A percentile compares a stretch with the other conserved stretches of the same genome.
These are phyloP conservation scores for Suillus lakei DNA, from an alignment of 768 basidiomycete species.

Conservation along the genomic window DNA sequence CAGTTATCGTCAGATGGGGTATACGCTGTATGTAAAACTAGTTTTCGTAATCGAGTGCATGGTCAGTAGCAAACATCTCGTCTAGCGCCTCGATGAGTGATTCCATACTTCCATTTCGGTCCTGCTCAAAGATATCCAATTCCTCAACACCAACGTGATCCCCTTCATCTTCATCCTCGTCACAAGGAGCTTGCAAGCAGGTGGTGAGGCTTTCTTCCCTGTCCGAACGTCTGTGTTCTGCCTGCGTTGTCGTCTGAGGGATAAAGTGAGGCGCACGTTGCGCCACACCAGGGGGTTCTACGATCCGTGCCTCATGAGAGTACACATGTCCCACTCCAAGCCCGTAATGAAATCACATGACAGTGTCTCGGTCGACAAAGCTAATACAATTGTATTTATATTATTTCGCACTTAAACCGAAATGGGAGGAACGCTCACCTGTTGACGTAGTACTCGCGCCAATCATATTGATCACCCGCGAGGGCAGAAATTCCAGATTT, in stretches of 20 bases:
- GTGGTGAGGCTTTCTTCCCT: no score
- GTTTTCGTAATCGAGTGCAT: neutral
- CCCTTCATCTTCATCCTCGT: neutral
- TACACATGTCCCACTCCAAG: slow-evolving; percentile 10
- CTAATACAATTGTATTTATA: neutral
- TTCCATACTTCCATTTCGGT: neutral
- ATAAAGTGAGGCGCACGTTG: no score
- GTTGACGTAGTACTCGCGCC: neutral
- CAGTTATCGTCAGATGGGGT: neutral
- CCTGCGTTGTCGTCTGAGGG: no score
- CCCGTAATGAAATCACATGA: slow-evolving; percentile 6
- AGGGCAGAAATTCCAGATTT: neutral
- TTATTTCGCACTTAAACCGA: no score
- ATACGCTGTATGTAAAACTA: neutral
- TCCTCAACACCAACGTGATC: neutral
- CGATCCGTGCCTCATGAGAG: neutral
- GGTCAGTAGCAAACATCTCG: neutral
- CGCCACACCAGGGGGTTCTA: no score
- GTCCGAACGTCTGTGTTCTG: no score
- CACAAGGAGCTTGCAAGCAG: no score
- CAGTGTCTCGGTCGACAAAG: slow-evolving; percentile 7
- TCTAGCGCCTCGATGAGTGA: neutral
- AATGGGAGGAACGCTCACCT: neutral
- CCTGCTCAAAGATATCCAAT: neutral
- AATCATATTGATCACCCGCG: neutral